Evolutionary conservation across 2,329 filamentous ascomycete species (phyloP).

Genomic region (Periglandula ipomoeae): DNA sequence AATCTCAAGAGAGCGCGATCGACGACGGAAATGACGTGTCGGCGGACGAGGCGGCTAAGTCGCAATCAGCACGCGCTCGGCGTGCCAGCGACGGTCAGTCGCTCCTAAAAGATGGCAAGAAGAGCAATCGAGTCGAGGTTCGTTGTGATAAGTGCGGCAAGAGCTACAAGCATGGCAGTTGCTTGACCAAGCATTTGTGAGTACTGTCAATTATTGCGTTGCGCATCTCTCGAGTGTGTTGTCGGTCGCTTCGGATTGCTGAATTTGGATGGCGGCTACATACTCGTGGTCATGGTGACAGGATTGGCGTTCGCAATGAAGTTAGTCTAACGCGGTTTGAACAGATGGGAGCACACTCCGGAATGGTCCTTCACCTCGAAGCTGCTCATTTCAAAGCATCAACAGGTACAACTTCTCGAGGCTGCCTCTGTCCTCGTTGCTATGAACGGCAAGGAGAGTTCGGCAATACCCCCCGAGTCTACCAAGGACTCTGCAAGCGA

Average conservation of each 20-base stretch:
- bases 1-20: conserved; percentile 52
- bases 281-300: not conserved
- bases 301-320: not conserved
- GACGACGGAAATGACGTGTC: conserved; percentile 57
- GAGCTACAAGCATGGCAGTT: conserved; percentile 99
- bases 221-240: conserved; percentile 2
- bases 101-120: conserved; percentile 74
- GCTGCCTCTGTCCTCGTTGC: conserved; percentile 91
- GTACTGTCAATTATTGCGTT: conserved; percentile 48
- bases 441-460: conserved; percentile 60
- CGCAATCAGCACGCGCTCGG: conserved; percentile 41
- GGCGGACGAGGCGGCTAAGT: conserved; percentile 41
- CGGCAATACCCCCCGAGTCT: conserved; percentile 54
- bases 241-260: not conserved
- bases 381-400: conserved; percentile 96
- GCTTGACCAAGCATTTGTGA: conserved; percentile 99
- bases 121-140: conserved; percentile 73
- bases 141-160: conserved; percentile 98
- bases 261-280: not conserved
- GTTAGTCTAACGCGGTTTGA: conserved; percentile 7
- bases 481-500: conserved; percentile 67
- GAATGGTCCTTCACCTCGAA: conserved; percentile 97
- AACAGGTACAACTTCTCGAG: conserved; percentile 95
- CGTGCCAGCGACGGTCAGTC: conserved; percentile 82
- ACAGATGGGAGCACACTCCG: conserved; percentile 98